Percentiles rank a stretch among this genome's conserved stretches.
These are phyloP conservation scores for Coemansia pectinata DNA, from an alignment of 192 early-diverging fungal species.

Conservation along the genomic window DNA sequence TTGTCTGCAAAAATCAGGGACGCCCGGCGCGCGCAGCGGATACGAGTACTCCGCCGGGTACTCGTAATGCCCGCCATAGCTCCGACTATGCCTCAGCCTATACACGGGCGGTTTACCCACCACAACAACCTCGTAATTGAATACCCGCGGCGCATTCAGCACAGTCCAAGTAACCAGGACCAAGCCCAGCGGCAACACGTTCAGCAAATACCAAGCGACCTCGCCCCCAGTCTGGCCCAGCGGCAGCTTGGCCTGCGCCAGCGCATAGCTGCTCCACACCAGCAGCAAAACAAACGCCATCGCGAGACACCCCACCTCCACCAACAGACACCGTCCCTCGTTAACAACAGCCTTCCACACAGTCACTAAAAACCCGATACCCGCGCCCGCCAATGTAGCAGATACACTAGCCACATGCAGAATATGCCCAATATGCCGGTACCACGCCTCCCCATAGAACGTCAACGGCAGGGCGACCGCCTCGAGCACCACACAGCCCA, in stretches of 20 bases:
- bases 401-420: slow-evolving; percentile 15
- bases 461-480: slow-evolving; percentile 21
- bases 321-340: neutral
- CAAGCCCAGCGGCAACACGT: slow-evolving; percentile 31
- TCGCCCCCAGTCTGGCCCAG: slow-evolving; percentile 15
- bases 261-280: slow-evolving; percentile 27
- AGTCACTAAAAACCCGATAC: slow-evolving; percentile 15
- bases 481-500: slow-evolving; percentile 15
- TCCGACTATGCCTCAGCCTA: neutral
- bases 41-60: slow-evolving; percentile 29
- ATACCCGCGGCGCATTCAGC: slow-evolving; percentile 23
- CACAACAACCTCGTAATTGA: neutral
- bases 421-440: slow-evolving; percentile 14
- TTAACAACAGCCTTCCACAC: slow-evolving; percentile 10
- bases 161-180: slow-evolving; percentile 31
- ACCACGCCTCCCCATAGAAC: neutral
- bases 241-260: slow-evolving; percentile 34
- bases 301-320: slow-evolving; percentile 7
- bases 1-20: neutral
- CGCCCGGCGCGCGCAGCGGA: slow-evolving; percentile 3
- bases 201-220: slow-evolving; percentile 37
- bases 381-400: slow-evolving; percentile 8
- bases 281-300: slow-evolving; percentile 16
- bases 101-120: neutral
- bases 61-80: slow-evolving; percentile 15